Evolutionary conservation across 176 grass and related monocot species (phyloP).

Genomic region (Echinochloa phyllopogon): DNA sequence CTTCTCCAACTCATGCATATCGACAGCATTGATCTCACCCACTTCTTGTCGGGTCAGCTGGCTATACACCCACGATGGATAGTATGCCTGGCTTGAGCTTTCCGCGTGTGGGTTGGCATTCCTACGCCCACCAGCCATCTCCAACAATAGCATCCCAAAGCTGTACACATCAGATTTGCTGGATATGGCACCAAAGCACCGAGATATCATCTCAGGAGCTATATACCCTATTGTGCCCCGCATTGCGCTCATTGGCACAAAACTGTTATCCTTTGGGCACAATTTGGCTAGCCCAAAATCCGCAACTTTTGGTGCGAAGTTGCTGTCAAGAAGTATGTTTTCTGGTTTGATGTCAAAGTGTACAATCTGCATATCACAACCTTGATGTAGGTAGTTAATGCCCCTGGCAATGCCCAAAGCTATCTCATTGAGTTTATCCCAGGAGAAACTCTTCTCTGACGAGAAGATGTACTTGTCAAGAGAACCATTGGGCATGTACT

Average conservation of each 20-base stretch:
- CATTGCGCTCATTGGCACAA: constrained; percentile 32
- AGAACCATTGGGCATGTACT: too few relatives aligned
- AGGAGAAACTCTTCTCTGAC: background rate
- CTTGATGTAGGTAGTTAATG: constrained; percentile 57
- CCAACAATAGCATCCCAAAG: constrained; percentile 51
- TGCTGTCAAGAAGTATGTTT: constrained; percentile 53
- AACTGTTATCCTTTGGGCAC: constrained; percentile 47
- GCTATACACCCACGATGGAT: constrained; percentile 46
- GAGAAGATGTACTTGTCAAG: constrained; percentile 72
- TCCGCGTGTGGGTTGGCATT: background rate
- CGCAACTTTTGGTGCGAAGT: constrained; percentile 54
- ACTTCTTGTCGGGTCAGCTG: background rate
- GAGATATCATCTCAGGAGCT: constrained; percentile 38
- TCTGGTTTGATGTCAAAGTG: constrained; percentile 77
- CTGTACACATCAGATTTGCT: constrained; percentile 61
- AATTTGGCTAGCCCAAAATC: constrained; percentile 69
- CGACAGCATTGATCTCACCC: background rate
- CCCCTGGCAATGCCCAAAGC: constrained; percentile 55
- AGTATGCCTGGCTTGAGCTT: constrained; percentile 41
- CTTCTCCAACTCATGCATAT: constrained; percentile 55
- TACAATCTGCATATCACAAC: constrained; percentile 66
- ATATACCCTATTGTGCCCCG: constrained; percentile 37
- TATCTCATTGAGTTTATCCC: constrained; percentile 52
- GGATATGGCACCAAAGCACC: constrained; percentile 47
- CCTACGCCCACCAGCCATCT: constrained; percentile 49